Base-by-base conservation (phyloP, 306 rosid species). In the Heteromeles arbutifolia region DNA sequence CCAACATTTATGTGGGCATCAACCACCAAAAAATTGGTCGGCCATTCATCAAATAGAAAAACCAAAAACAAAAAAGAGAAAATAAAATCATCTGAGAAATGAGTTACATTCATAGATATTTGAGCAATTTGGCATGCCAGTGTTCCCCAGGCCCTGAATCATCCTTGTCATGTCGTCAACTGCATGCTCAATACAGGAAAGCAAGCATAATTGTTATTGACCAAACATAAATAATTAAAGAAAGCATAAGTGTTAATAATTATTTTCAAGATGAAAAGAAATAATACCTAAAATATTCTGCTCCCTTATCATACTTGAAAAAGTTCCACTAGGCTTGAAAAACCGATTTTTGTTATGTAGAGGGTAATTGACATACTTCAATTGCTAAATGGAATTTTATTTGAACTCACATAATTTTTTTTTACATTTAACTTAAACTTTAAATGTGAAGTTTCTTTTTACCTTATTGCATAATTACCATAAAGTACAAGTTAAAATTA, bases 11-110 rank as follows among this genome's bases (percentile, higher is more conserved):
- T 83, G 89, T 81, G 78, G 80, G 87, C 57, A 81, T 86, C 97
- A 88, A 85, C 90, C 15, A 82, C 91, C 92, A 37, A 84, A 87
- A 77, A 83, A 77, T 65, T 86, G 87, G 97, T 89, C 95, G 87
- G 92, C 95, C 95, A 89, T 88, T 85, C 19, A 37, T 65, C 3
- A 34, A 67, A 43, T 63, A 61, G 50, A 65, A 70, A 77, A 48
- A 48, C 54, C 7, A 73, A 44, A 56, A 69, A 71, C 15, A 39
- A 56, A 52, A 48, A 48, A 5, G 21, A 48, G 25, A 62, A 50
- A 22, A 65, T 34, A 41, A 67, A 59, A 58, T 43, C 65, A 22
- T 24, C 4, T 39, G 65, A 17, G 18, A 72, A 31, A 21, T 6
- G 21, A 28, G 28, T 72, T 26, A 10, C 12, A 11, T 41, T 73